Evolutionary conservation across 2,329 filamentous ascomycete genomes (phyloP).

Genomic region (Chaetomium sp.): DNA sequence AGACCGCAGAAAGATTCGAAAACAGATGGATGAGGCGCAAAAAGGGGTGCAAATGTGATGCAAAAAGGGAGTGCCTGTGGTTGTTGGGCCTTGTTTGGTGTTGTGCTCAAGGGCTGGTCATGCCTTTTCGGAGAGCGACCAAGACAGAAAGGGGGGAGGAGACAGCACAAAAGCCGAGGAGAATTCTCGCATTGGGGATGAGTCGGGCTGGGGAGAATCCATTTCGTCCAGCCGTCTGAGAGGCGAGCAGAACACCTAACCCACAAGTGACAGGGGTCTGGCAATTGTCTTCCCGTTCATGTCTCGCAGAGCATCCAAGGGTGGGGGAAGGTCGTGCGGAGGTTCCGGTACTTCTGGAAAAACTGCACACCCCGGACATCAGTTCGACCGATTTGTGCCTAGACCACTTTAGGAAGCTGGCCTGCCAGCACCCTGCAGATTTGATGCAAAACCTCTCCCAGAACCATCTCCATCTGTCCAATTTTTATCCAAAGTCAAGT

Average conservation of each 20-base stretch:
- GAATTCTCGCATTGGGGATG: constrained; percentile 23
- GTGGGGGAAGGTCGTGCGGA: constrained; percentile 1
- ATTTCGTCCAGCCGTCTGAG: constrained; percentile 15
- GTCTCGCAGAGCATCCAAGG: constrained; percentile 19
- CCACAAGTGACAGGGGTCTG: constrained; percentile 19
- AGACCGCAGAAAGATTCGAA: background rate
- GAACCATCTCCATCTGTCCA: no score
- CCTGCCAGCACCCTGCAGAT: no score
- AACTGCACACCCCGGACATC: background rate
- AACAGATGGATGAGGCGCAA: background rate
- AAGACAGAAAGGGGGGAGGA: constrained; percentile 10
- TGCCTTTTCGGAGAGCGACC: constrained; percentile 1
- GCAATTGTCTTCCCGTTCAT: constrained; percentile 19
- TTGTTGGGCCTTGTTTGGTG: background rate
- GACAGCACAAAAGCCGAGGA: constrained; percentile 17
- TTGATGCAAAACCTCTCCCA: no score
- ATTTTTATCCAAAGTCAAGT: no score
- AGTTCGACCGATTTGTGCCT: no score
- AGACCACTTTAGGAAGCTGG: no score
- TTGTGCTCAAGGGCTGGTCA: constrained; percentile 1
- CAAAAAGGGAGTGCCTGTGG: constrained; percentile 8
- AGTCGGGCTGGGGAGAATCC: constrained; percentile 18
- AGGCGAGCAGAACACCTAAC: constrained; percentile 18
- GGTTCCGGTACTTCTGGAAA: background rate
- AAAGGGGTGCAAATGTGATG: constrained; percentile 5